phyloP scores from a whole-genome alignment of 192 early-diverging fungal genomes.

The Podila horticola region DNA sequence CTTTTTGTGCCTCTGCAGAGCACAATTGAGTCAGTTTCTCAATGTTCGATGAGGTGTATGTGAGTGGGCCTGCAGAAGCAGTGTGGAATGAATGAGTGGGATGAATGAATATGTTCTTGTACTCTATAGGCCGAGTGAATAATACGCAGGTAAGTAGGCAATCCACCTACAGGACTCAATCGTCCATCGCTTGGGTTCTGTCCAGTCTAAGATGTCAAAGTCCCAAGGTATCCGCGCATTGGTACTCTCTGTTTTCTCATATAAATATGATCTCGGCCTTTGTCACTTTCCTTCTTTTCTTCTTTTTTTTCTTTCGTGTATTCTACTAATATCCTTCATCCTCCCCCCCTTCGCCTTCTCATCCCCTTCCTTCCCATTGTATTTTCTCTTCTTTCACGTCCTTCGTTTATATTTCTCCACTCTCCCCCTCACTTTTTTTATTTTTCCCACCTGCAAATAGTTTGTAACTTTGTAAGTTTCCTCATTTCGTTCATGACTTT shows the following conservation, averaged over 20 bases:
- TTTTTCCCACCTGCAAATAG: background rate
- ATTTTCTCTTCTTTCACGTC: background rate
- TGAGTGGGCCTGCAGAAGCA: too few relatives aligned
- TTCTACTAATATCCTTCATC: background rate
- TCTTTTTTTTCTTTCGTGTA: background rate
- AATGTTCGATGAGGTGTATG: too few relatives aligned
- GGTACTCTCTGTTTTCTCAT: background rate
- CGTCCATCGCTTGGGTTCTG: background rate
- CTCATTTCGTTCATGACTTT: too few relatives aligned
- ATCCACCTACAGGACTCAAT: constrained; percentile 2
- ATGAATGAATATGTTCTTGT: too few relatives aligned
- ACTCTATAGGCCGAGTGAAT: background rate
- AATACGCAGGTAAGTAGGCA: background rate
- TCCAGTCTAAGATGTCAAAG: background rate
- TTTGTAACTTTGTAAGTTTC: background rate
- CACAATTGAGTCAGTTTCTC: too few relatives aligned
- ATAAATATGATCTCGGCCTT: background rate
- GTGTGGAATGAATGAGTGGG: too few relatives aligned
- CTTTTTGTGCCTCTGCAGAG: too few relatives aligned
- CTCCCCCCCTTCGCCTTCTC: background rate
- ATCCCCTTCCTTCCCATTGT: background rate
- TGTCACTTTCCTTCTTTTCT: background rate
- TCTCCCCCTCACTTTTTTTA: background rate
- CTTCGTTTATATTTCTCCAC: background rate
- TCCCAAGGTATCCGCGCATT: too few relatives aligned